phyloP scores from a whole-genome alignment of 495 filamentous ascomycete genomes.

The Neurospora sp. region DNA sequence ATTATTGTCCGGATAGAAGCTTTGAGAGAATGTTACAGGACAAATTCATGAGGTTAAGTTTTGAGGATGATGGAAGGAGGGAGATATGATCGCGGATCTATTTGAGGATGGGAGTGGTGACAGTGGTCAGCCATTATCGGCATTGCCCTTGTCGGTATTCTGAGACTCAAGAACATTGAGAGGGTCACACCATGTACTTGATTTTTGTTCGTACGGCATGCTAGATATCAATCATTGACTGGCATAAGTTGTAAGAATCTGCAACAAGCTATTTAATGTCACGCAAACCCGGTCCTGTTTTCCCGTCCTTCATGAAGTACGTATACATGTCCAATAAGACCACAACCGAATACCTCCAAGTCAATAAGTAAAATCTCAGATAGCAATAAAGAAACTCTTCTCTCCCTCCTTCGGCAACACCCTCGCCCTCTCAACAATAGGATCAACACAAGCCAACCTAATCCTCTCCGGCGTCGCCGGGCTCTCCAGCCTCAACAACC shows the following conservation, averaged over 20 bases:
- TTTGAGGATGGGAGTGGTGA: neutral
- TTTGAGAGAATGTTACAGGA: slow-evolving; percentile 44
- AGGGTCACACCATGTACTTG: neutral
- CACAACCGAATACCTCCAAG: neutral
- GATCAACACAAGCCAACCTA: slow-evolving; percentile 71
- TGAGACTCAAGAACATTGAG: neutral
- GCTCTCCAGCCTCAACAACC: slow-evolving; percentile 52
- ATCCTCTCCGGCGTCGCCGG: slow-evolving; percentile 86
- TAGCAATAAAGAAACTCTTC: slow-evolving; percentile 75
- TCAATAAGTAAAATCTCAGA: slow-evolving; percentile 12
- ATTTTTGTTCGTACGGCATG: neutral
- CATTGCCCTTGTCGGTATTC: neutral
- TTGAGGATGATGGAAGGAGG: slow-evolving; percentile 17
- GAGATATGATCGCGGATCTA: neutral
- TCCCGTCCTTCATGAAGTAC: neutral
- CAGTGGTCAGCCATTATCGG: no score
- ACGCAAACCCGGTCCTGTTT: neutral
- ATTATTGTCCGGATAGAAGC: slow-evolving; percentile 38
- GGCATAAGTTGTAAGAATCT: neutral
- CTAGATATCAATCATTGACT: neutral
- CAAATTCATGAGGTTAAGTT: slow-evolving; percentile 42
- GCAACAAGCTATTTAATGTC: neutral
- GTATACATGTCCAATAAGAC: neutral
- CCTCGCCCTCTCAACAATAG: slow-evolving; percentile 65
- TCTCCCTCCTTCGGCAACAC: slow-evolving; percentile 73